A percentile compares a stretch with the other conserved stretches of the same genome.
phyloP scores from a whole-genome alignment of 2,329 filamentous ascomycete genomes.

The Clarireedia paspali region DNA sequence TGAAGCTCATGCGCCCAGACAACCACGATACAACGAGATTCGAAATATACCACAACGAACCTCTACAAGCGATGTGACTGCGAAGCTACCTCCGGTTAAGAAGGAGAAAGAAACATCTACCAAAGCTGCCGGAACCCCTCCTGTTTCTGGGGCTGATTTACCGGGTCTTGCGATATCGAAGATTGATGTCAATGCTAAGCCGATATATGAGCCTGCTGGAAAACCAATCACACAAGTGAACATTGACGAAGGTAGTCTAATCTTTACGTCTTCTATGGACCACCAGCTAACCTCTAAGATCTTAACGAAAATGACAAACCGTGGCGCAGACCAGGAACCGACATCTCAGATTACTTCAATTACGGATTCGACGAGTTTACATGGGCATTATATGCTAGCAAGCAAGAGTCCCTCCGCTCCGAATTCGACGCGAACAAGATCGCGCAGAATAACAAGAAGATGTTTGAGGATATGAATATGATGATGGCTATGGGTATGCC shows the following conservation, averaged over 20 bases:
- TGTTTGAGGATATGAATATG: conserved; percentile 64
- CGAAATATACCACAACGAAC: conserved; percentile 56
- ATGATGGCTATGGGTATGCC: conserved; percentile 50
- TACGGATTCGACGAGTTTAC: conserved; percentile 99
- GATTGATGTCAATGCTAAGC: conserved; percentile 77
- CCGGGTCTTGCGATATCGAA: conserved; percentile 70
- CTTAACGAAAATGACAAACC: conserved; percentile 80
- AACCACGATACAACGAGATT: conserved; percentile 57
- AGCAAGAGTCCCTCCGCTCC: conserved; percentile 71
- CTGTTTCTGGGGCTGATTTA: conserved; percentile 39
- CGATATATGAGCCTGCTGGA: conserved; percentile 69
- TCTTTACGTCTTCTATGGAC: not conserved
- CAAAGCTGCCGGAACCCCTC: conserved; percentile 28
- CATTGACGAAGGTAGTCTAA: conserved; percentile 53
- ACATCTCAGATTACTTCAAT: conserved; percentile 97
- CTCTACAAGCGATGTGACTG: conserved; percentile 41
- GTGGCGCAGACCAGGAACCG: conserved; percentile 89
- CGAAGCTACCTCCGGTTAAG: conserved; percentile 38
- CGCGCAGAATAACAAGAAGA: conserved; percentile 66
- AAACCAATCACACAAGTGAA: conserved; percentile 73
- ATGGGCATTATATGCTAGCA: conserved; percentile 88
- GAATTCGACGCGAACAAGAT: conserved; percentile 65
- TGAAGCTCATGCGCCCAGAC: conserved; percentile 33
- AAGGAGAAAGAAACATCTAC: conserved; percentile 40
- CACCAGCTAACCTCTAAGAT: conserved; percentile 33